Evolutionary conservation across 208 protist genomes (phyloP).

Genomic region (Entamoeba dispar): DNA sequence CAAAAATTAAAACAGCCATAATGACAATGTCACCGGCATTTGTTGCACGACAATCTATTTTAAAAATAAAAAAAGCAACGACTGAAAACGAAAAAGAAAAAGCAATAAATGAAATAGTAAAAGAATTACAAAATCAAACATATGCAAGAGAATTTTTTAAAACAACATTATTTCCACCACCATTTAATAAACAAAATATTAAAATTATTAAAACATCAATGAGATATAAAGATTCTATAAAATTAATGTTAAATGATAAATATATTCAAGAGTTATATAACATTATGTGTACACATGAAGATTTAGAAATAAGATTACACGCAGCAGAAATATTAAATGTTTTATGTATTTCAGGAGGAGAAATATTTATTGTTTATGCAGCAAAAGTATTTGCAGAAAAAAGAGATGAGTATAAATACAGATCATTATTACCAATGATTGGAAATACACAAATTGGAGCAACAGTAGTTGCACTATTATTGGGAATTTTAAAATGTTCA

Average conservation of each 20-base stretch:
- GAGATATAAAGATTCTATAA: not conserved
- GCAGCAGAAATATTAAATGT: not conserved
- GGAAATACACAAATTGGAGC: not conserved
- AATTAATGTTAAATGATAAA: not conserved
- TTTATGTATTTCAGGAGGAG: not conserved
- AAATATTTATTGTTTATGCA: not conserved
- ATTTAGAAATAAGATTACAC: not conserved
- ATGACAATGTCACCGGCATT: not conserved
- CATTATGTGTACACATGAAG: not conserved
- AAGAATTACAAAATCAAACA: not conserved
- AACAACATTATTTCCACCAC: not conserved
- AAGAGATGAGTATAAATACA: not conserved
- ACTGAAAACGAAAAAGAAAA: not conserved
- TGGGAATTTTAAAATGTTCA: not conserved
- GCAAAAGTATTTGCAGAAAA: not conserved
- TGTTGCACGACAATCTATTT: not conserved
- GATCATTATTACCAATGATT: not conserved
- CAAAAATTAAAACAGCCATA: not conserved
- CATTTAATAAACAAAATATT: not conserved
- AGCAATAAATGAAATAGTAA: not conserved
- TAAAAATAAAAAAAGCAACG: not conserved
- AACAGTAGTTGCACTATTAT: not conserved
- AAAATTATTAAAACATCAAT: not conserved
- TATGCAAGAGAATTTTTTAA: not conserved
- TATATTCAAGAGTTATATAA: not conserved